A percentile compares a stretch with the other conserved stretches of the same genome.
Evolutionary conservation across 2,329 filamentous ascomycete species (phyloP).

Genomic region (Herpomyces periplanetae): DNA sequence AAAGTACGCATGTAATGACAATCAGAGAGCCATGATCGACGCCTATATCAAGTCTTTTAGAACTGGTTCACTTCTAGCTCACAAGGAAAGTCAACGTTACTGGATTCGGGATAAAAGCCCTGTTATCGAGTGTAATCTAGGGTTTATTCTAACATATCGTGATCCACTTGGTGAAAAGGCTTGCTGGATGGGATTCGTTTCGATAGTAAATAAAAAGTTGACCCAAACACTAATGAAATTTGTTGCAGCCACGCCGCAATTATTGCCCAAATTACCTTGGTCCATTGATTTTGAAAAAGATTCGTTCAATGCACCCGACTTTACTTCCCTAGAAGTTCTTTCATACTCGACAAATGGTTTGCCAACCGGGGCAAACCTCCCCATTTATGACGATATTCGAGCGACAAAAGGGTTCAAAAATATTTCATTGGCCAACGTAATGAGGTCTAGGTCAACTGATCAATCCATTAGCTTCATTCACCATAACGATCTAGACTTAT

Average conservation of each 20-base stretch:
- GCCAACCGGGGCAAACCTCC: conserved; percentile 19
- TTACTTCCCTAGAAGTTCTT: conserved; percentile 67
- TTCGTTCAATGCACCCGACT: conserved; percentile 73
- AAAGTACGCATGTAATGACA: conserved; percentile 28
- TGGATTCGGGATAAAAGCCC: conserved; percentile 58
- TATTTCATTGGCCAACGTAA: conserved; percentile 62
- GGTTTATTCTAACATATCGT: conserved; percentile 52
- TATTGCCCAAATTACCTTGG: conserved; percentile 78
- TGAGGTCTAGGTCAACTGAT: conserved; percentile 35
- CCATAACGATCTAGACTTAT: conserved; percentile 33
- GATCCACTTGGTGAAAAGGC: conserved; percentile 42
- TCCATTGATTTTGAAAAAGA: conserved; percentile 65
- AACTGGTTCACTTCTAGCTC: conserved; percentile 29
- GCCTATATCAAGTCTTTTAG: conserved; percentile 37
- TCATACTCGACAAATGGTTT: conserved; percentile 27
- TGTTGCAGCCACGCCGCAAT: conserved; percentile 33
- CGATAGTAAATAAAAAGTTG: conserved; percentile 50
- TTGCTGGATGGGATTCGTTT: conserved; percentile 55
- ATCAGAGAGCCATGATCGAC: conserved; percentile 27
- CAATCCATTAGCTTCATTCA: conserved; percentile 72
- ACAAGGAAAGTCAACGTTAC: conserved; percentile 36
- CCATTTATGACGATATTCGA: conserved; percentile 25
- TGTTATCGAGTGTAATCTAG: conserved; percentile 37
- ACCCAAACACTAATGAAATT: conserved; percentile 56
- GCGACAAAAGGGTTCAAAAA: conserved; percentile 69